Evolutionary conservation across 139 green algal species (phyloP).

Genomic region (Asterochloris sp.): DNA sequence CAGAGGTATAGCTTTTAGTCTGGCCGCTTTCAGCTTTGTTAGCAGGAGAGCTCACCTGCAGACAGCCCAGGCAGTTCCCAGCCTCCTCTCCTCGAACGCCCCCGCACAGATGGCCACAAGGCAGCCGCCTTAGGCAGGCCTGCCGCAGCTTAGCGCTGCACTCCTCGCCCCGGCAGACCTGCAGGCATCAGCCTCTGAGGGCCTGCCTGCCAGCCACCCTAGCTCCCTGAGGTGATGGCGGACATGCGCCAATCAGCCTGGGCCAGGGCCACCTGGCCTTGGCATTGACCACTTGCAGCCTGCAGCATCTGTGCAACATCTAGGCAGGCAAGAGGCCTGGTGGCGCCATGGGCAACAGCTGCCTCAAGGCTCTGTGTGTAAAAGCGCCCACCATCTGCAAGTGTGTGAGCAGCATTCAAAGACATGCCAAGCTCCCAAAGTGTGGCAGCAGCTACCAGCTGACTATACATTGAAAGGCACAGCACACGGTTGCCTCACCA

Average conservation of each 20-base stretch:
- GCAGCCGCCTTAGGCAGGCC: constrained; percentile 1
- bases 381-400: too few relatives aligned
- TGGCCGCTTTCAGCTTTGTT: background rate
- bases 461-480: too few relatives aligned
- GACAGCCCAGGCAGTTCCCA: background rate
- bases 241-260: background rate
- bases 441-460: too few relatives aligned
- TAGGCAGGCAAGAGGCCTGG: background rate
- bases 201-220: background rate
- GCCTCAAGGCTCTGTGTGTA: too few relatives aligned
- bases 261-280: background rate
- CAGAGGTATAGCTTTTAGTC: background rate
- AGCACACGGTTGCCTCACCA: too few relatives aligned
- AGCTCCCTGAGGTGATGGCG: background rate
- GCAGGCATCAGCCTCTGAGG: background rate
- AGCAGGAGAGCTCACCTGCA: background rate
- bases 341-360: too few relatives aligned
- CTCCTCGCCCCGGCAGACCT: constrained; percentile 1
- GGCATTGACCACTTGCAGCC: background rate
- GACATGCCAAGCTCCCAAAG: too few relatives aligned
- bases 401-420: too few relatives aligned
- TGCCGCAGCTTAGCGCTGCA: background rate
- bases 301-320: background rate
- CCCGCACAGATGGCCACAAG: constrained; percentile 6
- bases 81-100: background rate